Percentiles rank a stretch among this genome's conserved stretches.
These are phyloP conservation scores for Nissolia schottii DNA, from an alignment of 306 rosid species.

Conservation along the genomic window DNA sequence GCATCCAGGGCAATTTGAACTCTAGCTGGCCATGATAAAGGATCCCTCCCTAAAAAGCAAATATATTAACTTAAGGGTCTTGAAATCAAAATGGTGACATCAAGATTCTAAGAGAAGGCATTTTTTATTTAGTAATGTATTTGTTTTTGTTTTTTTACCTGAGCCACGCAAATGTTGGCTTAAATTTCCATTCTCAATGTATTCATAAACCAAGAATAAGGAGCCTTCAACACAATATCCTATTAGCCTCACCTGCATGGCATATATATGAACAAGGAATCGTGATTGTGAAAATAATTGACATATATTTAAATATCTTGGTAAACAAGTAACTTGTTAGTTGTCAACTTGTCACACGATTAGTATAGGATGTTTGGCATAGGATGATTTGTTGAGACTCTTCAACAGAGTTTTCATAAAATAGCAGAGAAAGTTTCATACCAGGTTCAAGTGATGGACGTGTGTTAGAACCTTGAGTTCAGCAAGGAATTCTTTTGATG, in stretches of 20 bases:
- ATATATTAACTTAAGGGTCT: not conserved
- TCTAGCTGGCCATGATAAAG: conserved; percentile 63
- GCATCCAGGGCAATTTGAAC: conserved; percentile 75
- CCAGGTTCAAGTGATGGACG: conserved; percentile 83
- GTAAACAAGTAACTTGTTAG: not conserved
- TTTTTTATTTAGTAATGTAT: not conserved
- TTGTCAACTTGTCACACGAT: not conserved
- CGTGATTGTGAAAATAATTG: not conserved
- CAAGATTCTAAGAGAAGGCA: not conserved
- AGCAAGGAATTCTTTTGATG: conserved; percentile 67
- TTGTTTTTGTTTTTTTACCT: conserved; percentile 26
- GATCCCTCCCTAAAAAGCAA: conserved; percentile 43
- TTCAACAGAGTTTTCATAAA: not conserved
- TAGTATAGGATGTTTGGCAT: not conserved
- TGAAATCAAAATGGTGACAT: not conserved
- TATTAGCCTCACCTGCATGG: conserved; percentile 59
- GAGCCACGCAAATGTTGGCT: conserved; percentile 58
- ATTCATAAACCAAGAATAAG: conserved; percentile 66
- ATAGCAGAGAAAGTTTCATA: conserved; percentile 22
- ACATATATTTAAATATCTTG: conserved; percentile 9
- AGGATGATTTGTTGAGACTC: not conserved
- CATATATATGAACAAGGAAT: conserved; percentile 13
- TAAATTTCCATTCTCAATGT: conserved; percentile 70
- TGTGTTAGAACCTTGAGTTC: conserved; percentile 71
- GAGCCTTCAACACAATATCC: conserved; percentile 76